Evolutionary conservation across 352 stramenopile genomes (phyloP).

Genomic region (Halophytophthora polymorphica): DNA sequence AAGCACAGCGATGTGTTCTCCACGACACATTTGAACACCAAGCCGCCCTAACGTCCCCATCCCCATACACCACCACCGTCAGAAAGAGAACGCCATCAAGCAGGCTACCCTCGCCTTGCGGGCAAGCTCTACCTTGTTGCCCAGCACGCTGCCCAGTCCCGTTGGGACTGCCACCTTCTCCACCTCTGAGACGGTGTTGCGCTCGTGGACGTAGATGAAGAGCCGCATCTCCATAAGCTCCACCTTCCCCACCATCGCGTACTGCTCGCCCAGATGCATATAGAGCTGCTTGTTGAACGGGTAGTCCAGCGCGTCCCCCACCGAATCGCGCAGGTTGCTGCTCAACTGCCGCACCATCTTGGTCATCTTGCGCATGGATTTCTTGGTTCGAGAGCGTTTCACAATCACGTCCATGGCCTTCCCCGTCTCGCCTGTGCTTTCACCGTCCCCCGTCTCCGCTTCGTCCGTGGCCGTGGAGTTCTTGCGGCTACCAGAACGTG

Average conservation of each 20-base stretch:
- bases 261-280: constrained; percentile 56
- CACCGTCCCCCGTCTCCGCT: constrained; percentile 4
- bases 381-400: constrained; percentile 65
- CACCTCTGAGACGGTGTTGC: constrained; percentile 51
- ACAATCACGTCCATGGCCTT: constrained; percentile 49
- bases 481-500: too few relatives aligned
- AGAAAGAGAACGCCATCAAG: constrained; percentile 1
- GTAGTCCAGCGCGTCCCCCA: constrained; percentile 59
- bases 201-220: constrained; percentile 64
- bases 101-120: background rate
- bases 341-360: constrained; percentile 65
- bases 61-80: background rate
- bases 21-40: constrained; percentile 77
- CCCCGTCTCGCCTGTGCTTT: constrained; percentile 1
- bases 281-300: constrained; percentile 63
- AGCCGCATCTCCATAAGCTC: constrained; percentile 84
- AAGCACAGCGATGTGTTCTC: constrained; percentile 82
- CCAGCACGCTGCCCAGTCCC: constrained; percentile 73
- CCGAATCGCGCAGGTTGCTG: constrained; percentile 58
- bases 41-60: constrained; percentile 49
- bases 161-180: constrained; percentile 76
- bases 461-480: constrained; percentile 6
- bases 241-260: constrained; percentile 58
- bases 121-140: constrained; percentile 61
- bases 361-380: constrained; percentile 64